phyloP scores from a whole-genome alignment of 805 yeast species.

The Komagataella pseudopastoris region DNA sequence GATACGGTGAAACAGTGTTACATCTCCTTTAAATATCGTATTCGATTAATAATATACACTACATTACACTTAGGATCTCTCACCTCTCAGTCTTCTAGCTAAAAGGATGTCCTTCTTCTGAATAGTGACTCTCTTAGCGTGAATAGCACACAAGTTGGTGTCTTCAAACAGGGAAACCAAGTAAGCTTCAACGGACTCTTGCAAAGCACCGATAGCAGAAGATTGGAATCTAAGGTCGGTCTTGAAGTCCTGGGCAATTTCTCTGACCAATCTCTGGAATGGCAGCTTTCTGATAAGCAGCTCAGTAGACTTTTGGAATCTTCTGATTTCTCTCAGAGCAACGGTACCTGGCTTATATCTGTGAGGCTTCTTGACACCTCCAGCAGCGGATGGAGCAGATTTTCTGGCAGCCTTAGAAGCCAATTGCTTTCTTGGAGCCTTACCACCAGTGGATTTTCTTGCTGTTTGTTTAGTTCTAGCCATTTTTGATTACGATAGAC shows the following conservation, averaged over 20 bases:
- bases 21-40: neutral
- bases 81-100: constrained; percentile 97
- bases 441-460: constrained; percentile 92
- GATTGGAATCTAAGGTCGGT: constrained; percentile 94
- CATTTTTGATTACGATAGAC: constrained; percentile 29
- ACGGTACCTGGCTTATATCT: constrained; percentile 97
- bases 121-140: constrained; percentile 97
- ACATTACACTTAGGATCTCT: constrained; percentile 48
- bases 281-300: constrained; percentile 92
- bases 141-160: constrained; percentile 96
- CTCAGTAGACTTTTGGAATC: constrained; percentile 95
- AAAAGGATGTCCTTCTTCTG: constrained; percentile 97
- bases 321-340: constrained; percentile 93
- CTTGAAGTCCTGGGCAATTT: constrained; percentile 89
- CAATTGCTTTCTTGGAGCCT: constrained; percentile 88
- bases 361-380: constrained; percentile 91
- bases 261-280: constrained; percentile 93
- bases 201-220: constrained; percentile 94
- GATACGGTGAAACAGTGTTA: neutral
- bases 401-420: constrained; percentile 91
- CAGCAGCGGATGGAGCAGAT: constrained; percentile 72
- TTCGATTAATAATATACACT: constrained; percentile 4
- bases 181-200: constrained; percentile 98
- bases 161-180: constrained; percentile 93
- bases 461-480: constrained; percentile 93